Evolutionary conservation across 2,329 filamentous ascomycete species (phyloP), one percentile per base, ranked within the genome.

Genomic region (Fusarium sp.): DNA sequence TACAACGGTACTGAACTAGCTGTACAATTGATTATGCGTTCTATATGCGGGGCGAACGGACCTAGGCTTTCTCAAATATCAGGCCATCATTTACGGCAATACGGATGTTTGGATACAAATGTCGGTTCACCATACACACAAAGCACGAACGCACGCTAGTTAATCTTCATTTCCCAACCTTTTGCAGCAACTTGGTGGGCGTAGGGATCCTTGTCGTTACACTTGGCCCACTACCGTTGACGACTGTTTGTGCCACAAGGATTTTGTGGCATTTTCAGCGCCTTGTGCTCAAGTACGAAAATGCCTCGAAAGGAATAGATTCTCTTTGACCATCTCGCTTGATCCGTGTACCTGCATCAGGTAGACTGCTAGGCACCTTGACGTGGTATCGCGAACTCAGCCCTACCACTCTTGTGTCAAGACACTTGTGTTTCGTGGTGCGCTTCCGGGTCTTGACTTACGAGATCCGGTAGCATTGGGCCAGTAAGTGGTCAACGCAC

Each of bases 81-180:
- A 74, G 70, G 54, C 64, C 72, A 73, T 52, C 40, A n/a, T 37
- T 46, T 48, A 58, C 40, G 46, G 24, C 50, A 63, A 66, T 37
- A 37, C 35, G 35, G 35, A 37, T 71, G 55, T 54, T 55, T 49
- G 62, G 67, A 62, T 70, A 46, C 45, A 61, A 71, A 70, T 63
- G 46, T 65, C 56, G 62, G 67, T 72, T 67, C 57, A 58, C 5
- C 28, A 30, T 62, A 56, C 35, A 65, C 19, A 50, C 22, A 58
- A 37, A 63, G 57, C 66, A 66, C 67, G 47, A 52, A 50, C 22
- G 39, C 40, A 53, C 60, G 60, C 59, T 62, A 62, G 52, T 59
- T 59, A 41, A 62, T 69, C 69, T 47, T 74, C 72, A 74, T 72
- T 74, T 74, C 71, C 71, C 69, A 62, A 57, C 9, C 26, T 19